Base-by-base conservation (phyloP, 2,329 filamentous ascomycete species). In the Fusarium lyarnte region DNA sequence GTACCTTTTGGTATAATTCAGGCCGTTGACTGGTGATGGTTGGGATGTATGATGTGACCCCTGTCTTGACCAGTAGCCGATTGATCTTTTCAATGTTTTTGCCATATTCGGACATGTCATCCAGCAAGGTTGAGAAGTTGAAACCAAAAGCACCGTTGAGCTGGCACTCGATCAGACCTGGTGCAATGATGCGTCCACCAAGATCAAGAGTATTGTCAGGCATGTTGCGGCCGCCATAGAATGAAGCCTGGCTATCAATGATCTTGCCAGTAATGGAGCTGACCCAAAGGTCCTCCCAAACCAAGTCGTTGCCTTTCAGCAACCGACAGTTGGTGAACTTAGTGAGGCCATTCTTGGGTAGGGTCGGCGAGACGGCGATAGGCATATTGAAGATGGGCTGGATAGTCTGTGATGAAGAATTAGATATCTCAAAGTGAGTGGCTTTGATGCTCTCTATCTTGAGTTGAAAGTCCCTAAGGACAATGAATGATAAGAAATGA, bases 81-180 rank as follows among this genome's bases (percentile, higher is more conserved):
- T 96, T 96, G 68, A 95, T 86, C 63, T 90, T 85, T 71, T 86
- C 86, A 54, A 97, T 84, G n/a, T 89, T 90, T 80, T 93, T 92
- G 64, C 89, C 88, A 77, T 97, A 97, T 57, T 88, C 86, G 35
- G 86, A 83, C 82, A 88, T 89, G 76, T 92, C 89, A 21, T 91
- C 87, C n/a, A 93, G 89, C 14, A 94, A 86, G 2, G 90, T 90
- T 6, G 94, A 96, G 81, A 97, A 97, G 84, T 97, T 95, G 85
- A 97, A 97, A 63, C 94, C 94, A 77, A 94, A 95, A 14, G 93
- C 94, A 52, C 95, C 95, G 78, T 98, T 98, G 75, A 98, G 90
- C 82, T 98, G 95, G 58, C 92, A 92, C 74, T 98, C 95, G 76
- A 98, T 96, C 78, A 98, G 87, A 31, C 95, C 95, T 0, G 95